Conservation (phyloP, 495 filamentous ascomycete genomes). For the Sporormia fimetaria region DNA sequence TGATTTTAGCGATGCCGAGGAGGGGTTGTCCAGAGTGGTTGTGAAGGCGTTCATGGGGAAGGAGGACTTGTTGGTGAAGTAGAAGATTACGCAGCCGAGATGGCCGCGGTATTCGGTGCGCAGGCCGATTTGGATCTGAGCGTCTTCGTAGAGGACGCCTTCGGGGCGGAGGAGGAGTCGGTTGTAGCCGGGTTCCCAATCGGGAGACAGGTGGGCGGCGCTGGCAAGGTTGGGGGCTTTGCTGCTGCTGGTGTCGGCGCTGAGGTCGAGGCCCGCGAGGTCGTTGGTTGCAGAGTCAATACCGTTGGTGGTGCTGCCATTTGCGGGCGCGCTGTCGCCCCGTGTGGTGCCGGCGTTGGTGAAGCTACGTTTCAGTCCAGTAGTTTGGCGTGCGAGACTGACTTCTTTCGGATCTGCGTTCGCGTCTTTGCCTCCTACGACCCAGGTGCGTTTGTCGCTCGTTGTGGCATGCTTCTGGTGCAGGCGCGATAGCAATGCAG, state of each 20-base stretch:
- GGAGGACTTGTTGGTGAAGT: constrained; percentile 87
- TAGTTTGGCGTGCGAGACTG: constrained; percentile 60
- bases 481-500: constrained; percentile 79
- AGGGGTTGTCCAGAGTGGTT: constrained; percentile 76
- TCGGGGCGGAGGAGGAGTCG: constrained; percentile 66
- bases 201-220: constrained; percentile 81
- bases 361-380: constrained; percentile 77
- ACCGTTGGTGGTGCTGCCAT: constrained; percentile 33
- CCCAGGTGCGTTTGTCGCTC: constrained; percentile 91
- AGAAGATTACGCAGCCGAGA: constrained; percentile 88
- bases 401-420: constrained; percentile 73
- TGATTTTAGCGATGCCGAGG: constrained; percentile 57
- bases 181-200: constrained; percentile 89
- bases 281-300: constrained; percentile 22
- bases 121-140: constrained; percentile 83
- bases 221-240: constrained; percentile 74
- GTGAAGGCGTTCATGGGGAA: constrained; percentile 79
- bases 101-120: constrained; percentile 89
- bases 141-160: constrained; percentile 89
- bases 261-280: constrained; percentile 73
- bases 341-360: constrained; percentile 34
- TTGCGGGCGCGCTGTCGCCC: constrained; percentile 33
- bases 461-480: constrained; percentile 87
- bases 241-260: constrained; percentile 44
- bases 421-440: constrained; percentile 86